Evolutionary conservation across 1,139 yeast species (phyloP).

Genomic region (Debaryomyces psychrophilus): DNA sequence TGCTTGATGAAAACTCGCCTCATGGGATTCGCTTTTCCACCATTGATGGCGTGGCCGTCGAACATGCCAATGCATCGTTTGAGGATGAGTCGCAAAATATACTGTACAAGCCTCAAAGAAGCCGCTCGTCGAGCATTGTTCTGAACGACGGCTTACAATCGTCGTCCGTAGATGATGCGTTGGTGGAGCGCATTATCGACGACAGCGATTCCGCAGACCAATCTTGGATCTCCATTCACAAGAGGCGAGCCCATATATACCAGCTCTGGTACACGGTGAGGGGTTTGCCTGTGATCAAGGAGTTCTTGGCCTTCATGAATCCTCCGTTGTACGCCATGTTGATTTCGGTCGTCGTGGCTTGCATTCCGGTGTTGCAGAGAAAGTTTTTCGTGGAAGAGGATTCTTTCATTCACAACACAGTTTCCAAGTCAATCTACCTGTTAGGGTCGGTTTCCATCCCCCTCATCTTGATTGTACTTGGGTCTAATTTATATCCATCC

Average conservation of each 20-base stretch:
- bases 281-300: conserved; percentile 19
- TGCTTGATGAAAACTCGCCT: conserved; percentile 12
- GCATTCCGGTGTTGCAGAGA: conserved; percentile 68
- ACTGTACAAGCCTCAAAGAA: background rate
- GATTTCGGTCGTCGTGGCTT: conserved; percentile 79
- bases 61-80: background rate
- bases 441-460: conserved; percentile 92
- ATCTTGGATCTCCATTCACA: background rate
- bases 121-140: background rate
- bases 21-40: background rate
- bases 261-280: conserved; percentile 10
- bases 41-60: background rate
- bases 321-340: conserved; percentile 96
- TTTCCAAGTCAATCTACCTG: conserved; percentile 75
- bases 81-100: background rate
- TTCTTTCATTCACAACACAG: conserved; percentile 69
- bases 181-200: conserved; percentile 2
- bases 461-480: conserved; percentile 69
- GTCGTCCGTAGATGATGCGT: background rate
- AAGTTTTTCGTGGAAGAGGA: conserved; percentile 58
- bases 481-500: conserved; percentile 74
- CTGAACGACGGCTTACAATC: background rate
- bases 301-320: conserved; percentile 66
- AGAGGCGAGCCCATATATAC: background rate
- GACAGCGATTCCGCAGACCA: conserved; percentile 8